phyloP scores from a whole-genome alignment of 495 filamentous ascomycete species.

The Friedmanniomyces simplex region DNA sequence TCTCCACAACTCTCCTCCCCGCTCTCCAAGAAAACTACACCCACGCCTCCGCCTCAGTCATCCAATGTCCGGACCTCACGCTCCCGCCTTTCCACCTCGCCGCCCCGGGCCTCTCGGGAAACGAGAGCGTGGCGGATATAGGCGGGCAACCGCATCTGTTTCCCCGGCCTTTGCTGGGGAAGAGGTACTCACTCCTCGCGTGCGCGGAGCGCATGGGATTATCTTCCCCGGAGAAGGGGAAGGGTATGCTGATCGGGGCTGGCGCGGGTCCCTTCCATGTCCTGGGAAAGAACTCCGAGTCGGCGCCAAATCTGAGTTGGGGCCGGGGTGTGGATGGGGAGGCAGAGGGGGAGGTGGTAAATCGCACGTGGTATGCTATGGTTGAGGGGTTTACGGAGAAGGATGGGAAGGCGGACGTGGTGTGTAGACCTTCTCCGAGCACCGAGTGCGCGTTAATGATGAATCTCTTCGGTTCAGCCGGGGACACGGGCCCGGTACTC shows the following conservation, averaged over 20 bases:
- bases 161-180: constrained; percentile 10
- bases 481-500: constrained; percentile 4
- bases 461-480: constrained; percentile 14
- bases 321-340: background rate
- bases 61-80: constrained; percentile 11
- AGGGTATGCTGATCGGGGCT: constrained; percentile 16
- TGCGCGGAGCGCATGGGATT: constrained; percentile 10
- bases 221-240: constrained; percentile 3
- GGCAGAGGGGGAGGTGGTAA: too few relatives aligned
- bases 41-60: background rate
- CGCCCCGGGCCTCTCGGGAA: constrained; percentile 8
- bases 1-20: background rate
- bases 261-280: constrained; percentile 15
- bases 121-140: constrained; percentile 14
- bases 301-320: constrained; percentile 16
- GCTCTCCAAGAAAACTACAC: constrained; percentile 12
- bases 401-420: background rate
- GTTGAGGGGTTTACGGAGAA: background rate
- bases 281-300: constrained; percentile 11
- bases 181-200: constrained; percentile 11
- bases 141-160: constrained; percentile 21
- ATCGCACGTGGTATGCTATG: constrained; percentile 8
- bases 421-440: constrained; percentile 6
- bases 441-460: constrained; percentile 19
- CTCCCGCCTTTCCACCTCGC: constrained; percentile 10